phyloP scores from a whole-genome alignment of 192 early-diverging fungal genomes.

The Entomortierella lignicola region DNA sequence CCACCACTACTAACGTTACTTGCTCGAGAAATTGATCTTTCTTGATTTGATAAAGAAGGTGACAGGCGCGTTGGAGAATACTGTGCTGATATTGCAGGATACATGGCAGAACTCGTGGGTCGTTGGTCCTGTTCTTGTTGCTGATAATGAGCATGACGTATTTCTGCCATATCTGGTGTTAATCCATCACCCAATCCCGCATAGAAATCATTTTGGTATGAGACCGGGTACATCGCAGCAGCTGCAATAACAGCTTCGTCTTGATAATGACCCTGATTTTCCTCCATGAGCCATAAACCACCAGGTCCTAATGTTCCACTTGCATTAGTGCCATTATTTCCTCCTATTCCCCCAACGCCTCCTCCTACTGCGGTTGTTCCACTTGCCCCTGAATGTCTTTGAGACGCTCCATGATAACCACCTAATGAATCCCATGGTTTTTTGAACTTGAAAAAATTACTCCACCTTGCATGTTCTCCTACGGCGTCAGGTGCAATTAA shows the following conservation, averaged over 20 bases:
- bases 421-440: constrained; percentile 11
- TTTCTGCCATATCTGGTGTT: constrained; percentile 2
- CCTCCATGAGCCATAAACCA: constrained; percentile 25
- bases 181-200: not conserved
- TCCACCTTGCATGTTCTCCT: constrained; percentile 6
- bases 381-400: not conserved
- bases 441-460: not conserved
- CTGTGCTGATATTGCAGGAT: not conserved
- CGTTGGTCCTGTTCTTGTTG: constrained; percentile 8
- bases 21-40: not conserved
- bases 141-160: constrained; percentile 6
- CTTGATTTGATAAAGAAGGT: not conserved
- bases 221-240: constrained; percentile 26
- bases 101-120: not conserved
- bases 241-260: not conserved
- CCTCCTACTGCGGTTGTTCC: not conserved
- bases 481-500: not conserved
- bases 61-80: not conserved
- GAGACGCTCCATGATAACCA: not conserved
- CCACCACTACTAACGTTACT: not conserved
- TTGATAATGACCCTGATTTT: constrained; percentile 1
- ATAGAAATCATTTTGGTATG: constrained; percentile 22
- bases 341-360: not conserved
- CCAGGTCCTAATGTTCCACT: too few relatives aligned
- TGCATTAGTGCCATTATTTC: too few relatives aligned